Evolutionary conservation across 2,329 filamentous ascomycete genomes (phyloP), one percentile per base, ranked within the genome.

Genomic region (Cladosporium cucumerinum): DNA sequence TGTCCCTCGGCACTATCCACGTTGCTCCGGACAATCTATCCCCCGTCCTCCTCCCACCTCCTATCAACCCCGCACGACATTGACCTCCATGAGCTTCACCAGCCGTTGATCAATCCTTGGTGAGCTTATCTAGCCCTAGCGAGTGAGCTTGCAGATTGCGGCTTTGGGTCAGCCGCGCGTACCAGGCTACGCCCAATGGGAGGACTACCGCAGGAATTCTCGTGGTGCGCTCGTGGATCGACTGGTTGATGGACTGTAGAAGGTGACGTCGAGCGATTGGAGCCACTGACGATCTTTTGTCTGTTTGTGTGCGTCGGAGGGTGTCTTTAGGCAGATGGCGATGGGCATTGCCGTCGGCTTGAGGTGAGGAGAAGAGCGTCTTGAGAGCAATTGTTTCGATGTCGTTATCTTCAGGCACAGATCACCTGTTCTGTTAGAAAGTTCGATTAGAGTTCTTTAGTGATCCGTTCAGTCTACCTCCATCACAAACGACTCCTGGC

Each of bases 21-120:
- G 39, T n/a, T 21, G n/a, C 39, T 21, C 21, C 49, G 59, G 59
- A 34, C 59, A 52, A 32, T 52, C 30, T 36, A 61, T 61, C 30
- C 30, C 6, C 59, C 59, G 59, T 26, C 16, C 2, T 32, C 30
- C 16, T n/a, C n/a, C n/a, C n/a, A n/a, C n/a, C n/a, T n/a, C n/a
- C n/a, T n/a, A 11, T 21, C 59, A 26, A 61, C 59, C 59, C 59
- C 59, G 59, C 59, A 61, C 48, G 51, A 46, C 52, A 25, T 49
- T 25, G 26, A 30, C 49, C n/a, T 28, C 18, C 18, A 52, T n/a
- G 6, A 52, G 25, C 36, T 43, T n/a, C 49, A 30, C 28, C 28
- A 30, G 3, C 39, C 26, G 10, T n/a, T 30, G n/a, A 11, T 16
- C 11, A 49, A 46, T 49, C 57, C 57, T 60, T 60, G 57, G 39